These are phyloP conservation scores for Tolypocladium guangdongense DNA, from an alignment of 2,329 filamentous ascomycete species.

Conservation along the genomic window DNA sequence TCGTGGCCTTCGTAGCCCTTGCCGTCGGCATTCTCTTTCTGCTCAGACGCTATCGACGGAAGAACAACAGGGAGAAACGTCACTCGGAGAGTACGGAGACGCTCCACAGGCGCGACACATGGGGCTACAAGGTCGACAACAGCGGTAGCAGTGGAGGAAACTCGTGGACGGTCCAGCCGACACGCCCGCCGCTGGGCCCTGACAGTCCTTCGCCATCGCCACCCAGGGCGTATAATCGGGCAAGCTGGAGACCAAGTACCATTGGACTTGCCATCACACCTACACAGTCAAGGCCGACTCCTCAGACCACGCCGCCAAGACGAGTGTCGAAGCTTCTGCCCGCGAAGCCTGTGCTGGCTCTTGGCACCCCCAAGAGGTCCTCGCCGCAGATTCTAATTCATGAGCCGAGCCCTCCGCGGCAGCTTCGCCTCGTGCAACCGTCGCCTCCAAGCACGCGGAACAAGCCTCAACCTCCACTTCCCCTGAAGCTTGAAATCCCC, in stretches of 20 bases:
- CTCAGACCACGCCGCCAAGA: conserved; percentile 14
- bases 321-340: conserved; percentile 33
- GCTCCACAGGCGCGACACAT: conserved; percentile 20
- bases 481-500: conserved; percentile 18
- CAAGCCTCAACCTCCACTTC: conserved; percentile 10
- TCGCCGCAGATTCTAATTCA: background rate
- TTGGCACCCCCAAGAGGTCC: background rate
- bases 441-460: conserved; percentile 7
- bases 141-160: conserved; percentile 10
- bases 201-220: conserved; percentile 7
- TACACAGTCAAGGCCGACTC: conserved; percentile 9
- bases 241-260: conserved; percentile 22
- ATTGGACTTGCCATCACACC: conserved; percentile 36
- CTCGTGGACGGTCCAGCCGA: conserved; percentile 16
- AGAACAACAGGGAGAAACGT: conserved; percentile 18
- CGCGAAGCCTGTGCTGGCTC: conserved; percentile 31
- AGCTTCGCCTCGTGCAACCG: background rate
- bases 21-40: conserved; percentile 36
- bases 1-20: conserved; percentile 36
- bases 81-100: conserved; percentile 1
- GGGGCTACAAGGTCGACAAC: conserved; percentile 20
- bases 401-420: background rate
- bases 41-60: conserved; percentile 28
- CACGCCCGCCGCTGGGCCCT: conserved; percentile 10
- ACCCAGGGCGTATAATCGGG: conserved; percentile 13